A percentile compares a stretch with the other conserved stretches of the same genome.
phyloP scores from a whole-genome alignment of 2,329 filamentous ascomycete species.

The Penicillium digitatum region DNA sequence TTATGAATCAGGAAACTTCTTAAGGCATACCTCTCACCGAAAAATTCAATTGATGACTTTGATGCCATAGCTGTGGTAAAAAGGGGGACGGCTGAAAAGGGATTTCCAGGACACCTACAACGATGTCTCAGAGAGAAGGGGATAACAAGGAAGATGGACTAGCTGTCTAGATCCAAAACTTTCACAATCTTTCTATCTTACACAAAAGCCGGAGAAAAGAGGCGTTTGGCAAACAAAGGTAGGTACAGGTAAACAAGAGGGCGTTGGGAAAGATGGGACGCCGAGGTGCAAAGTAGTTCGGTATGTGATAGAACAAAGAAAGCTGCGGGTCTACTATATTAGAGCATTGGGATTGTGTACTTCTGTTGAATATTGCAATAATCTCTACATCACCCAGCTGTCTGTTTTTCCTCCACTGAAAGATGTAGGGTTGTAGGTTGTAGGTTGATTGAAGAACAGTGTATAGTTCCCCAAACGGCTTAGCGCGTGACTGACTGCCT shows the following conservation, averaged over 20 bases:
- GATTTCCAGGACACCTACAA: background rate
- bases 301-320: background rate
- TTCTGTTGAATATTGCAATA: background rate
- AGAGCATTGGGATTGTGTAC: accelerated
- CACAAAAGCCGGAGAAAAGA: background rate
- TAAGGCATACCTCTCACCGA: background rate
- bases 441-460: background rate
- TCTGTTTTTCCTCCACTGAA: background rate
- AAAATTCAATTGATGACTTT: background rate
- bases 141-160: background rate
- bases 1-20: too few relatives aligned
- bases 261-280: background rate
- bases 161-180: too few relatives aligned
- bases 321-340: background rate
- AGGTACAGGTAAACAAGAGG: background rate
- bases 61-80: background rate
- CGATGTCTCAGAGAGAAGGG: background rate
- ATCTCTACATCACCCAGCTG: background rate
- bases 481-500: background rate
- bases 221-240: background rate
- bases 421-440: too few relatives aligned
- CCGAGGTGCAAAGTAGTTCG: background rate
- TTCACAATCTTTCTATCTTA: background rate
- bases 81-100: background rate
- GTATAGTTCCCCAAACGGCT: conserved; percentile 4